Evolutionary conservation across 176 grass and related monocot species (phyloP).

Genomic region (Hyparrhenia diplandra): DNA sequence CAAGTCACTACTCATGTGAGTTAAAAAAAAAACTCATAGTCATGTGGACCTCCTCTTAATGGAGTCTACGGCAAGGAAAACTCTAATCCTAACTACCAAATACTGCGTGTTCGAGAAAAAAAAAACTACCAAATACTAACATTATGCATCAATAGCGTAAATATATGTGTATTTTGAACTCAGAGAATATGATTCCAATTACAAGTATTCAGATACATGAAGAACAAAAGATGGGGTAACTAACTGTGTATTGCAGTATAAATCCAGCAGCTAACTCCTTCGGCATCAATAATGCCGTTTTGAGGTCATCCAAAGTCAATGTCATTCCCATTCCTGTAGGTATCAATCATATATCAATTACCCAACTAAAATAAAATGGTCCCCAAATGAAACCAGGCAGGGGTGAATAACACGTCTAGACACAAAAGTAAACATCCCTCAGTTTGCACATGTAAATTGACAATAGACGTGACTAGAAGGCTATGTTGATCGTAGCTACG

Average conservation of each 20-base stretch:
- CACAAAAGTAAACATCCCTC: neutral
- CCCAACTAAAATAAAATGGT: neutral
- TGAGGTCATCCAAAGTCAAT: slow-evolving; percentile 71
- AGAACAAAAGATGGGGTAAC: slow-evolving; percentile 7
- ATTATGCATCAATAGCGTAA: neutral
- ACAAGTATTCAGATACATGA: neutral
- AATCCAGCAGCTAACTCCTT: slow-evolving; percentile 77
- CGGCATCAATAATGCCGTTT: slow-evolving; percentile 68
- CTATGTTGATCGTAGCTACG: neutral
- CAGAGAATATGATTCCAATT: neutral
- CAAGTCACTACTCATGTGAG: neutral
- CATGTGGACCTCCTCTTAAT: neutral
- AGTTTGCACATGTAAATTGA: neutral
- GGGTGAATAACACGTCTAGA: neutral
- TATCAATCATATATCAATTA: too few relatives aligned
- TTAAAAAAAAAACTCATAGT: too few relatives aligned
- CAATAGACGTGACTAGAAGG: neutral
- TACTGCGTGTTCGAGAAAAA: too few relatives aligned
- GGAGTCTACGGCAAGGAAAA: neutral
- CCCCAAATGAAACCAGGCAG: neutral
- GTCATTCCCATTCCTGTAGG: slow-evolving; percentile 93
- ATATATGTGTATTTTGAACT: neutral
- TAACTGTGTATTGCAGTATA: slow-evolving; percentile 78
- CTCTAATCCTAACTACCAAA: neutral
- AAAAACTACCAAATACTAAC: too few relatives aligned